Evolutionary conservation across 2,329 filamentous ascomycete species (phyloP).

Genomic region (Nakataea oryzae): DNA sequence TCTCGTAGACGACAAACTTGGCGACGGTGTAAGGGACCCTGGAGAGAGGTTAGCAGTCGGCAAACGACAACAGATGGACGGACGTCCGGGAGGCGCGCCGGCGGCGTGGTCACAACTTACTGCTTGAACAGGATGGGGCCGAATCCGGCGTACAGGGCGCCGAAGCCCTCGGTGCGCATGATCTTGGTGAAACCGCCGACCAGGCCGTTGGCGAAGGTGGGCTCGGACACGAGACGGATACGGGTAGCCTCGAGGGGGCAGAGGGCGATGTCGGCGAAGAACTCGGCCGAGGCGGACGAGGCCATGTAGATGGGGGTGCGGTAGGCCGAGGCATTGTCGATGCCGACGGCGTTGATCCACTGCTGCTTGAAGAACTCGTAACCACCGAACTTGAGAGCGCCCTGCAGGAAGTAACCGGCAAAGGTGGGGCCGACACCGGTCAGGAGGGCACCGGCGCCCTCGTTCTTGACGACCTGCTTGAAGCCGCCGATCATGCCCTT

Average conservation of each 20-base stretch:
- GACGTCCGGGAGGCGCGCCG: too few species aligned
- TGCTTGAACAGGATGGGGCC: constrained; percentile 71
- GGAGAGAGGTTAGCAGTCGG: constrained; percentile 9
- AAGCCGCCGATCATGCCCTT: constrained; percentile 68
- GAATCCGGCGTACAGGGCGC: constrained; percentile 76
- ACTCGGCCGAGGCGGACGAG: constrained; percentile 45
- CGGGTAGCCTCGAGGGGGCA: constrained; percentile 79
- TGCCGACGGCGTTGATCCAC: constrained; percentile 62
- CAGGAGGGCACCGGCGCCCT: constrained; percentile 67
- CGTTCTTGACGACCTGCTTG: constrained; percentile 62
- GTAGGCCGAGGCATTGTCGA: constrained; percentile 60
- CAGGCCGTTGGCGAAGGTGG: constrained; percentile 64
- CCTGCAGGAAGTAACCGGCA: constrained; percentile 78
- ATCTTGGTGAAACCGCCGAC: constrained; percentile 66
- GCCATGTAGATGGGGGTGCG: constrained; percentile 63
- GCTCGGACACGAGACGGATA: constrained; percentile 74
- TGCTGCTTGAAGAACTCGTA: constrained; percentile 88
- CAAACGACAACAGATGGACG: neutral
- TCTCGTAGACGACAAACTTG: constrained; percentile 84
- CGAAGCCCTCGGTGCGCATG: constrained; percentile 60
- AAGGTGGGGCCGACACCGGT: constrained; percentile 70
- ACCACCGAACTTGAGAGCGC: constrained; percentile 78
- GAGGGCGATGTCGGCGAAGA: constrained; percentile 61
- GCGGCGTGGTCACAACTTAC: constrained; percentile 28
- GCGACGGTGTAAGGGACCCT: constrained; percentile 80